phyloP scores from a whole-genome alignment of 2,329 filamentous ascomycete genomes.

The Pseudogymnoascus sp. region DNA sequence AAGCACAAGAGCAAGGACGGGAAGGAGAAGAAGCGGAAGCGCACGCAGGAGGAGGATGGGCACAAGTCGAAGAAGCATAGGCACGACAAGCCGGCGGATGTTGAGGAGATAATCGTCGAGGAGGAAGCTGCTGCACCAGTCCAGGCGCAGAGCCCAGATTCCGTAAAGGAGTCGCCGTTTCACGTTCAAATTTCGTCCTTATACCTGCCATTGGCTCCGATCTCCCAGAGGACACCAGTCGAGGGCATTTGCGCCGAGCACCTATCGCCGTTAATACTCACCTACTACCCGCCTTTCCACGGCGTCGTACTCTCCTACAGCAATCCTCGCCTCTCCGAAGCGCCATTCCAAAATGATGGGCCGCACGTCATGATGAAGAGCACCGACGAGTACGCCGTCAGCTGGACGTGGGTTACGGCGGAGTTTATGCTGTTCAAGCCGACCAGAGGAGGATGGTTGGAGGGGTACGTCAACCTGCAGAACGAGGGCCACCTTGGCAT shows the following conservation, averaged over 20 bases:
- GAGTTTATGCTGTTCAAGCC: slow-evolving; percentile 81
- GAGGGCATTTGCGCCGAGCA: slow-evolving; percentile 66
- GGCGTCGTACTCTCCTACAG: slow-evolving; percentile 69
- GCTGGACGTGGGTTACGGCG: slow-evolving; percentile 80
- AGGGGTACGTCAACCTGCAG: slow-evolving; percentile 77
- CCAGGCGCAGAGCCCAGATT: neutral
- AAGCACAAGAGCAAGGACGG: slow-evolving; percentile 29
- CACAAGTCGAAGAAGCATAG: slow-evolving; percentile 38
- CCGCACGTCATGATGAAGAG: slow-evolving; percentile 39
- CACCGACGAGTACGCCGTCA: slow-evolving; percentile 75
- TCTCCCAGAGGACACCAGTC: slow-evolving; percentile 60
- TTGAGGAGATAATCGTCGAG: slow-evolving; percentile 19
- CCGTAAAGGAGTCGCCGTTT: slow-evolving; percentile 54
- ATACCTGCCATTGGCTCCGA: slow-evolving; percentile 66
- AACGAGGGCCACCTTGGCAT: slow-evolving; percentile 84
- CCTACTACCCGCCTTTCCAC: slow-evolving; percentile 62
- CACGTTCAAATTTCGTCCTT: slow-evolving; percentile 72
- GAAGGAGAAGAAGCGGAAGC: slow-evolving; percentile 35
- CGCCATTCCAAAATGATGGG: slow-evolving; percentile 44
- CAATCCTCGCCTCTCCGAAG: slow-evolving; percentile 57
- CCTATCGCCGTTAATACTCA: slow-evolving; percentile 65
- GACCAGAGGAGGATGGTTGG: slow-evolving; percentile 60
- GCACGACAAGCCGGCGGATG: slow-evolving; percentile 35
- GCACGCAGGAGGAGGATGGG: slow-evolving; percentile 32
- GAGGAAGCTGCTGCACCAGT: slow-evolving; percentile 9